Percentiles rank a stretch among this genome's conserved stretches.
Evolutionary conservation across 768 basidiomycete species (phyloP).

Genomic region (Boletus edulis): DNA sequence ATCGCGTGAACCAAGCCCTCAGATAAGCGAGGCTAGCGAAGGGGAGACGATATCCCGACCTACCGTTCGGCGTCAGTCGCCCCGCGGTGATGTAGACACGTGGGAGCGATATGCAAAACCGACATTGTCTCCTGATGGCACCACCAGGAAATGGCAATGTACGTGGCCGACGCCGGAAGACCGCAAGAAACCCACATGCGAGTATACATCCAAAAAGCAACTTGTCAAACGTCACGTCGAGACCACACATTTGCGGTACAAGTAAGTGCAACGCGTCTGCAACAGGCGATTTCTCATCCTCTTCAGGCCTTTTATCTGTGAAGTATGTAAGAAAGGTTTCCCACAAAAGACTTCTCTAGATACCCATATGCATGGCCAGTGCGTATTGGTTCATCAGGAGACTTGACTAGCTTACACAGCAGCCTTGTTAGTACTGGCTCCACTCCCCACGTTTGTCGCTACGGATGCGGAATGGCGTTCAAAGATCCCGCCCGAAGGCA

Average conservation of each 20-base stretch:
- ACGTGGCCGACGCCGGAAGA: conserved; percentile 38
- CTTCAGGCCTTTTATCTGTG: conserved; percentile 50
- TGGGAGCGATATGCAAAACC: conserved; percentile 36
- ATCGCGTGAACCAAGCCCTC: conserved; percentile 31
- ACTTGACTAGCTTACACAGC: conserved; percentile 10
- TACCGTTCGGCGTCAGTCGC: conserved; percentile 22
- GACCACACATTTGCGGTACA: conserved; percentile 58
- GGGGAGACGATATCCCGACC: conserved; percentile 15
- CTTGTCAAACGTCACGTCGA: conserved; percentile 68
- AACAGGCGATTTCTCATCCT: conserved; percentile 13
- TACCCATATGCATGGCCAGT: conserved; percentile 58
- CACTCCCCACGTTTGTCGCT: conserved; percentile 52
- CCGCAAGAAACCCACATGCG: conserved; percentile 35
- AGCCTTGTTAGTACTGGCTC: conserved; percentile 49
- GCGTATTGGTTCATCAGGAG: conserved; percentile 18
- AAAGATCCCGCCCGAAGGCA: conserved; percentile 66
- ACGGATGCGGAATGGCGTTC: conserved; percentile 50
- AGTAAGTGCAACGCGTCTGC: conserved; percentile 38
- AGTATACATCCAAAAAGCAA: conserved; percentile 55
- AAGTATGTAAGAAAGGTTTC: conserved; percentile 51
- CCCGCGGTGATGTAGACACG: conserved; percentile 27
- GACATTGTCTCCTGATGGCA: conserved; percentile 32
- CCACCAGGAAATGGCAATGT: conserved; percentile 39
- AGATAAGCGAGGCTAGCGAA: conserved; percentile 32
- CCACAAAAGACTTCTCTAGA: conserved; percentile 58